A percentile compares a stretch with the other conserved stretches of the same genome.
Evolutionary conservation across 169 alveolate species (phyloP).

Genomic region (Eimeria tenella): DNA sequence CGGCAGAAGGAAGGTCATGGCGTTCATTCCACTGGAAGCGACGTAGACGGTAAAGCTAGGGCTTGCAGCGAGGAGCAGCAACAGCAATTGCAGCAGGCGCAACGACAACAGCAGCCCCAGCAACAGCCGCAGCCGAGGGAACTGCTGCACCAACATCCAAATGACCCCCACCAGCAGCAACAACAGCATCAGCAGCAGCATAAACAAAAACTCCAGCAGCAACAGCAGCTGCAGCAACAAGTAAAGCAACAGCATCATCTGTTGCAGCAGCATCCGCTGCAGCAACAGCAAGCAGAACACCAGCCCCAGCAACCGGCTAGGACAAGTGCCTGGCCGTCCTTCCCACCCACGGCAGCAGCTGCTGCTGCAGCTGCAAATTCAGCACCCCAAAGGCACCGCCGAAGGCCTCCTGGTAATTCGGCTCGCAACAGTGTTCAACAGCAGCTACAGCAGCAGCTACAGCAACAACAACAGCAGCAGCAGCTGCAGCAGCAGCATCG

Average conservation of each 20-base stretch:
- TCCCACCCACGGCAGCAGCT: slow-evolving; percentile 19
- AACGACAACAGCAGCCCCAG: not conserved
- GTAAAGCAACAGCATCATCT: not conserved
- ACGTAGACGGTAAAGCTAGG: slow-evolving; percentile 2
- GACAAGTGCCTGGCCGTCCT: no score
- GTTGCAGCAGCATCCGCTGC: slow-evolving; percentile 14
- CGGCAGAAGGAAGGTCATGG: slow-evolving; percentile 9
- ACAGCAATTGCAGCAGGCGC: not conserved
- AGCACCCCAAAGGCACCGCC: not conserved
- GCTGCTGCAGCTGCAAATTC: slow-evolving; percentile 23
- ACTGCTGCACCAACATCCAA: slow-evolving; percentile 18
- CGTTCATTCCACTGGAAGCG: not conserved
- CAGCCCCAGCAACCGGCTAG: not conserved
- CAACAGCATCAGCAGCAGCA: slow-evolving; percentile 1
- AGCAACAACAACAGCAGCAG: slow-evolving; percentile 16
- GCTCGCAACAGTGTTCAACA: not conserved
- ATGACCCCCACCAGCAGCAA: slow-evolving; percentile 18
- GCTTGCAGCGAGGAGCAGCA: slow-evolving; percentile 21
- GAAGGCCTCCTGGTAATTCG: not conserved
- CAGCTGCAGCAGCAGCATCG: slow-evolving; percentile 16
- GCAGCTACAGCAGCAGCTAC: slow-evolving; percentile 34
- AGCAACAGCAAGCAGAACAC: slow-evolving; percentile 15
- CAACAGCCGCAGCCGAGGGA: slow-evolving; percentile 13
- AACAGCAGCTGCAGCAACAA: slow-evolving; percentile 27
- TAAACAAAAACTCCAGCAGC: not conserved